Evolutionary conservation across 1,284 basidiomycete species (phyloP).

Genomic region (Ustilago xerochloae): DNA sequence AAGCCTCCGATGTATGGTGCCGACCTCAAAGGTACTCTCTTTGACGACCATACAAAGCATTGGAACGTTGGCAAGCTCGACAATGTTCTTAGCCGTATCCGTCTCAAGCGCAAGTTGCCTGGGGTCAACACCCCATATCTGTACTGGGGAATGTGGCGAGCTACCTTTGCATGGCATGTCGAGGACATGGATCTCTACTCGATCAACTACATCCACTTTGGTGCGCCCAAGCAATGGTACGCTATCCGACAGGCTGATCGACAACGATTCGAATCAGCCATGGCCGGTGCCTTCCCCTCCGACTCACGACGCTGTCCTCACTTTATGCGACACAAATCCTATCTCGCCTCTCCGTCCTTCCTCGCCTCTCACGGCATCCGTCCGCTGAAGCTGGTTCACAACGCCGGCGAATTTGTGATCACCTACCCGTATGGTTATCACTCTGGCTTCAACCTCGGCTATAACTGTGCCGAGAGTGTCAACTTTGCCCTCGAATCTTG

Average conservation of each 20-base stretch:
- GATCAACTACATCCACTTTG: conserved; percentile 99
- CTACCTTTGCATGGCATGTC: conserved; percentile 97
- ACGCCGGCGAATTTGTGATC: conserved; percentile 91
- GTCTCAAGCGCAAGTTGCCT: conserved; percentile 77
- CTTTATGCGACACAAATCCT: conserved; percentile 96
- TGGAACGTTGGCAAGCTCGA: conserved; percentile 96
- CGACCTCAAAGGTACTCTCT: conserved; percentile 89
- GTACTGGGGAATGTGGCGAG: conserved; percentile 99
- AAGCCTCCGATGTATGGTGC: conserved; percentile 96
- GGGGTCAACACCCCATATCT: conserved; percentile 98
- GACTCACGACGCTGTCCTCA: conserved; percentile 80
- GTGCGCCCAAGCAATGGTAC: conserved; percentile 96
- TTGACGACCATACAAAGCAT: conserved; percentile 79
- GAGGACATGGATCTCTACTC: conserved; percentile 91
- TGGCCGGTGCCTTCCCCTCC: conserved; percentile 62
- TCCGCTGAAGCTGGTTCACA: conserved; percentile 75
- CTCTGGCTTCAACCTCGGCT: conserved; percentile 94
- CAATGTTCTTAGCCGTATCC: conserved; percentile 85
- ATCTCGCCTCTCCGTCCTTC: conserved; percentile 87
- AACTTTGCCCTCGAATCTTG: conserved; percentile 97
- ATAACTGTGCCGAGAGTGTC: conserved; percentile 97
- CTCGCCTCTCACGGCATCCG: conserved; percentile 81
- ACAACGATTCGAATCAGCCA: conserved; percentile 68
- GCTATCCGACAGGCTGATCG: conserved; percentile 87
- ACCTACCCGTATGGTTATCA: conserved; percentile 93